Evolutionary conservation across 176 grass and related monocot genomes (phyloP).

Genomic region (Eragrostis nindensis): DNA sequence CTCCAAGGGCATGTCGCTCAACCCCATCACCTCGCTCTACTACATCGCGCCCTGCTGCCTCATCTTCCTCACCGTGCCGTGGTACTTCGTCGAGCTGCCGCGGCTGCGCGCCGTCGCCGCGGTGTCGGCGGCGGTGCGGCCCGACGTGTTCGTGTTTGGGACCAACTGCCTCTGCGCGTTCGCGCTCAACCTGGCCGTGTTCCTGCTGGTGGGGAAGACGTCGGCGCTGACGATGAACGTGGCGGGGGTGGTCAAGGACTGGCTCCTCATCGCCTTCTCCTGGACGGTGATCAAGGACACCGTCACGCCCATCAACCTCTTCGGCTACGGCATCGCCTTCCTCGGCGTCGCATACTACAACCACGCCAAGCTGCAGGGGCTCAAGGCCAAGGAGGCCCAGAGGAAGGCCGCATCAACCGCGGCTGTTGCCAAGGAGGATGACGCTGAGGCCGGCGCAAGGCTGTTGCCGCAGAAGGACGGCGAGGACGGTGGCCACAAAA

Average conservation of each 20-base stretch:
- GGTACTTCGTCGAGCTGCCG: conserved; percentile 67
- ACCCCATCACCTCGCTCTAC: conserved; percentile 91
- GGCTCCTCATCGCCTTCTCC: conserved; percentile 86
- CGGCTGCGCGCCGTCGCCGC: conserved; percentile 37
- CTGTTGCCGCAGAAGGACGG: conserved; percentile 45
- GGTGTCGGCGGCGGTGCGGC: not conserved
- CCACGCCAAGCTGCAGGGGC: conserved; percentile 72
- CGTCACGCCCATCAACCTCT: conserved; percentile 69
- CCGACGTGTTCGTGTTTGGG: conserved; percentile 64
- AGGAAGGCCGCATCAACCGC: conserved; percentile 42
- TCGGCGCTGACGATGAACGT: conserved; percentile 93
- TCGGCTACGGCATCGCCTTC: conserved; percentile 80
- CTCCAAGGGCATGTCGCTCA: conserved; percentile 67
- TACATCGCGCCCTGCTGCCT: conserved; percentile 87
- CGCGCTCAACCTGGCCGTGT: conserved; percentile 82
- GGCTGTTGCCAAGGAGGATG: not conserved
- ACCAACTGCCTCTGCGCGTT: conserved; percentile 85
- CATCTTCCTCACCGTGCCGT: conserved; percentile 65
- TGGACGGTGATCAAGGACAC: conserved; percentile 83
- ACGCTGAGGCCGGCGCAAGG: conserved; percentile 45
- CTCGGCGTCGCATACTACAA: conserved; percentile 89
- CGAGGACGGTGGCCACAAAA: conserved; percentile 37
- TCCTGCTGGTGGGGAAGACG: conserved; percentile 87
- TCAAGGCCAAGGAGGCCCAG: conserved; percentile 72
- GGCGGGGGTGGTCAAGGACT: conserved; percentile 84